Evolutionary conservation across 2,329 filamentous ascomycete genomes (phyloP), one percentile per base, ranked within the genome.

Genomic region (Alternaria sp.): DNA sequence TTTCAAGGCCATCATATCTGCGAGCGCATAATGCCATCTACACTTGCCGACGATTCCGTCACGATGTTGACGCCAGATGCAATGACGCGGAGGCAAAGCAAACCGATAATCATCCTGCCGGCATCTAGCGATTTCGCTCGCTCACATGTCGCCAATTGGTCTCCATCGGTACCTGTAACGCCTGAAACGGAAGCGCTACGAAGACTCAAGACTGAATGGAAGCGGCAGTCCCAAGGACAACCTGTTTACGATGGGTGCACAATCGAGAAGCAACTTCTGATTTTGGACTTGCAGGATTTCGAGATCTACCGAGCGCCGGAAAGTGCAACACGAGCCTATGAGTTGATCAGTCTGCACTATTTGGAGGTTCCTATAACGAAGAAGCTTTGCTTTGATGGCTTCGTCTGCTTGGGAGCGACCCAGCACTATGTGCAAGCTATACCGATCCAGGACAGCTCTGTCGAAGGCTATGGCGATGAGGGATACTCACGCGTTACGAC

Each of bases 401-500:
- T 71, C 11, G 36, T 93, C 0, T 82, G 79, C 8, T 56, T 79
- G 3, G 83, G 82, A 31, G 21, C 72, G 52, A 3, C 64, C 36
- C 59, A 61, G 7, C 78, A 79, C 39, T 90, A 84, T 55, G 80
- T 94, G 0, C 75, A 84, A 44, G 77, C 72, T 0, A 78, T 91
- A 0, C 78, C 81, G 0, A 90, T 94, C 45, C 69, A 76, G 0
- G 78, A 83, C 1, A 76, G 90, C 1, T 87, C 89, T 0, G 83
- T 95, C 10, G 89, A 87, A 2, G 87, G 87, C 28, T 92, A 93
- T 69, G 86, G 85, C 0, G 71, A 82, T 1, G 70, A 79, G 0
- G 67, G 80, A 6, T 72, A 81, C 23, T 81, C 83, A 0, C 70
- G 68, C 0, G 81, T 88, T 8, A 77, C 84, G 14, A 81, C 93